Conservation (phyloP, 169 alveolate species). For the Cryptosporidium canis region DNA sequence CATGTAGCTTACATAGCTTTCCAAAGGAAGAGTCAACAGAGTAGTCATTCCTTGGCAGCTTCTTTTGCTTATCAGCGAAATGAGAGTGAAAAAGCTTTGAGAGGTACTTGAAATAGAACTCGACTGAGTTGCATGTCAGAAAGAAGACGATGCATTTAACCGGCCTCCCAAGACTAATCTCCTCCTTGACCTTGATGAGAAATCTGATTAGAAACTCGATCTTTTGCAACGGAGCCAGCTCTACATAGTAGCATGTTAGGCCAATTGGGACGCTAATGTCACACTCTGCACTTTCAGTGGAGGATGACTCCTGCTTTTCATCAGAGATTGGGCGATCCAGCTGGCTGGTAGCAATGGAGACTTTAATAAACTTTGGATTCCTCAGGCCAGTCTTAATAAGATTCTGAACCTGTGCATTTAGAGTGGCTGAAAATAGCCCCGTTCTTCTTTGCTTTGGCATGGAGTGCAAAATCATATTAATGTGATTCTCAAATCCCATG, state of each 20-base stretch:
- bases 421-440: constrained; percentile 94
- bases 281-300: not conserved
- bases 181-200: constrained; percentile 74
- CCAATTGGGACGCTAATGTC: constrained; percentile 73
- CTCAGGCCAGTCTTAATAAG: constrained; percentile 89
- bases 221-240: constrained; percentile 3
- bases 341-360: constrained; percentile 24
- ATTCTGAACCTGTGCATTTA: constrained; percentile 84
- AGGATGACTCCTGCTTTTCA: not conserved
- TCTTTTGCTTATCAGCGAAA: not conserved
- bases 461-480: constrained; percentile 81
- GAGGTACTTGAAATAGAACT: constrained; percentile 69
- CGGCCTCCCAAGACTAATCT: not conserved
- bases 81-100: constrained; percentile 30
- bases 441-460: constrained; percentile 94
- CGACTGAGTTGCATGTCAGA: constrained; percentile 80
- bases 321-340: not conserved
- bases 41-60: not conserved
- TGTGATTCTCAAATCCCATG: constrained; percentile 88
- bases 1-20: constrained; percentile 82
- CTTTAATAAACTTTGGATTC: constrained; percentile 89
- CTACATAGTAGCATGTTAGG: constrained; percentile 65
- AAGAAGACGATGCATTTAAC: constrained; percentile 78
- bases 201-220: constrained; percentile 70
- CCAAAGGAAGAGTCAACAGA: constrained; percentile 17